These are phyloP conservation scores for Candida glaebosa DNA, from an alignment of 805 yeast genomes.

Conservation along the genomic window DNA sequence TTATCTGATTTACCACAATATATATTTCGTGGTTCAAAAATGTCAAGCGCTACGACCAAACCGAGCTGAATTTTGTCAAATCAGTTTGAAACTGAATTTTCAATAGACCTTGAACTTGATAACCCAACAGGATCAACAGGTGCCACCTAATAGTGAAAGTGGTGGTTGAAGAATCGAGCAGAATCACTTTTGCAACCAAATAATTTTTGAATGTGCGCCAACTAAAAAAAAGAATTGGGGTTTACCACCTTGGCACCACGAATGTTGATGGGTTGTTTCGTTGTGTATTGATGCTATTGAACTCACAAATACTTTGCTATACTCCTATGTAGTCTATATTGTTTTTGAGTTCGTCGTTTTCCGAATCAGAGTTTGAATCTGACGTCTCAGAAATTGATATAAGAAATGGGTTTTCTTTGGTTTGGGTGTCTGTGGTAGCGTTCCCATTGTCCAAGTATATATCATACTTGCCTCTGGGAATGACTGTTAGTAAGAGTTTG, in stretches of 20 bases:
- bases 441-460: conserved; percentile 19
- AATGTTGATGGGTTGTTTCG: too few relatives aligned
- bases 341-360: conserved; percentile 18
- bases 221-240: background rate
- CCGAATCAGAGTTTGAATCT: conserved; percentile 9
- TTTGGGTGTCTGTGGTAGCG: background rate
- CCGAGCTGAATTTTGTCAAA: background rate
- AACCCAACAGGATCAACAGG: background rate
- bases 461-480: conserved; percentile 20
- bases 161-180: background rate
- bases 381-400: conserved; percentile 13
- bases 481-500: conserved; percentile 15
- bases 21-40: background rate
- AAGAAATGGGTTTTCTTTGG: conserved; percentile 9
- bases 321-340: conserved; percentile 23
- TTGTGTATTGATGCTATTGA: too few relatives aligned
- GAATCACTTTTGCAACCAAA: background rate
- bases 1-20: background rate
- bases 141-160: background rate
- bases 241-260: background rate
- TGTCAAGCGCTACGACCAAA: background rate
- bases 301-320: too few relatives aligned
- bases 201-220: background rate
- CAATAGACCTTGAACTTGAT: background rate
- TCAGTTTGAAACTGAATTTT: background rate